phyloP scores from a whole-genome alignment of 1,139 yeast genomes.

The Yamadazyma kanchanaburiensis region DNA sequence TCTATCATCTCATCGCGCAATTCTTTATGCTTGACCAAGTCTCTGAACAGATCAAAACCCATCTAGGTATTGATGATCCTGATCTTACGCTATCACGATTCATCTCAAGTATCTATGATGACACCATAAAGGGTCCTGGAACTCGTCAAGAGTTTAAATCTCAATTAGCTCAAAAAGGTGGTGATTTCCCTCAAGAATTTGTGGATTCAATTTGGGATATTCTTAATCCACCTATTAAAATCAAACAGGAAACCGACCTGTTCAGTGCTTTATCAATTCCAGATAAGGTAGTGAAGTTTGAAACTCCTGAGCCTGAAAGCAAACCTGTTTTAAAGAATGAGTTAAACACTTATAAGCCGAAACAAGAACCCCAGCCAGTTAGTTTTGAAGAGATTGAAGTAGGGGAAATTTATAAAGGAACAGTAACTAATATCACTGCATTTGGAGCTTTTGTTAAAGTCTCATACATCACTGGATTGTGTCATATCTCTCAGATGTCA shows the following conservation, averaged over 20 bases:
- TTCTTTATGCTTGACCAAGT: slow-evolving; percentile 2
- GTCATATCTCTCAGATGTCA: slow-evolving; percentile 73
- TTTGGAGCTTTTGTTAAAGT: slow-evolving; percentile 76
- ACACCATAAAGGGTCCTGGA: slow-evolving; percentile 7
- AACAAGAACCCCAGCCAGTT: background rate
- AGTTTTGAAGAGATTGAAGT: slow-evolving; percentile 12
- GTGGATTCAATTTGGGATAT: slow-evolving; percentile 27
- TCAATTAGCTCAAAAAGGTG: slow-evolving; percentile 52
- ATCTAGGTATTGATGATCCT: slow-evolving; percentile 19
- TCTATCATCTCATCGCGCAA: slow-evolving; percentile 2
- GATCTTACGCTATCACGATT: slow-evolving; percentile 58
- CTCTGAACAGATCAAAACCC: slow-evolving; percentile 2
- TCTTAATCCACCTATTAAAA: slow-evolving; percentile 15
- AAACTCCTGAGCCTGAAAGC: background rate
- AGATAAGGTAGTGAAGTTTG: slow-evolving; percentile 11
- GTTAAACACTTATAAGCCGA: background rate
- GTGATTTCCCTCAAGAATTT: slow-evolving; percentile 48
- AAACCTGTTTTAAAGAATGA: background rate
- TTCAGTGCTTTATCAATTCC: slow-evolving; percentile 17
- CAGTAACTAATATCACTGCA: slow-evolving; percentile 53
- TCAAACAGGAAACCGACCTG: slow-evolving; percentile 9
- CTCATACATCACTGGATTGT: slow-evolving; percentile 48
- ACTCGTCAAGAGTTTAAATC: background rate
- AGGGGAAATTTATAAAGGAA: slow-evolving; percentile 56
- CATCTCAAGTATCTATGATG: slow-evolving; percentile 45